Conservation (phyloP, 495 filamentous ascomycete species). For the Thozetella sp. region DNA sequence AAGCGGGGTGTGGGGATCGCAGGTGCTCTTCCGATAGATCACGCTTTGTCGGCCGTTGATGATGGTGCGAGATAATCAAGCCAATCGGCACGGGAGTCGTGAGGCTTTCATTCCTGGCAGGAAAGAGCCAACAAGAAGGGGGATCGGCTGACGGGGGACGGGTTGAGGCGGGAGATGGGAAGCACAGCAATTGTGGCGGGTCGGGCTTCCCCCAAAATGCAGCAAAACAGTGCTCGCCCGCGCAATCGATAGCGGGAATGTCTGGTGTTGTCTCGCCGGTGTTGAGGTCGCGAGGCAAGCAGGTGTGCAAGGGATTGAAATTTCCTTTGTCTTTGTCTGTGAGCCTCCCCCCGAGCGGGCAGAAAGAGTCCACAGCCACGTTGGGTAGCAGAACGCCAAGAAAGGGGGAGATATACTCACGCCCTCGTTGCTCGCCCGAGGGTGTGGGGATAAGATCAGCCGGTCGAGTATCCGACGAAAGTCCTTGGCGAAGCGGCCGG, state of each 20-base stretch:
- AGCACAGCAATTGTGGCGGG: neutral
- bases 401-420: slow-evolving; percentile 20
- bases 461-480: no score
- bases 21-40: neutral
- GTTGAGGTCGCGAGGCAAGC: slow-evolving; percentile 7
- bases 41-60: neutral
- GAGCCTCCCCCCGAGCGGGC: neutral
- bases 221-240: neutral
- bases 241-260: neutral
- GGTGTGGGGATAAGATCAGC: neutral
- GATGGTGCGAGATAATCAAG: slow-evolving; percentile 6
- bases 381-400: slow-evolving; percentile 31
- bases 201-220: neutral
- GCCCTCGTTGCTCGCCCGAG: neutral
- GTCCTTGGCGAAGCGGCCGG: no score
- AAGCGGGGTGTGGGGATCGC: neutral
- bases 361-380: slow-evolving; percentile 12
- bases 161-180: neutral
- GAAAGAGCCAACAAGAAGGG: slow-evolving; percentile 12
- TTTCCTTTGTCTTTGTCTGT: slow-evolving; percentile 10
- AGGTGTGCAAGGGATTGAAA: slow-evolving; percentile 14
- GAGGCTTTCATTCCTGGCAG: slow-evolving; percentile 21
- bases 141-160: slow-evolving; percentile 4
- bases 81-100: slow-evolving; percentile 19
- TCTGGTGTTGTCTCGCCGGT: neutral